phyloP scores from a whole-genome alignment of 2,329 filamentous ascomycete genomes.

The Cordyceps militaris region DNA sequence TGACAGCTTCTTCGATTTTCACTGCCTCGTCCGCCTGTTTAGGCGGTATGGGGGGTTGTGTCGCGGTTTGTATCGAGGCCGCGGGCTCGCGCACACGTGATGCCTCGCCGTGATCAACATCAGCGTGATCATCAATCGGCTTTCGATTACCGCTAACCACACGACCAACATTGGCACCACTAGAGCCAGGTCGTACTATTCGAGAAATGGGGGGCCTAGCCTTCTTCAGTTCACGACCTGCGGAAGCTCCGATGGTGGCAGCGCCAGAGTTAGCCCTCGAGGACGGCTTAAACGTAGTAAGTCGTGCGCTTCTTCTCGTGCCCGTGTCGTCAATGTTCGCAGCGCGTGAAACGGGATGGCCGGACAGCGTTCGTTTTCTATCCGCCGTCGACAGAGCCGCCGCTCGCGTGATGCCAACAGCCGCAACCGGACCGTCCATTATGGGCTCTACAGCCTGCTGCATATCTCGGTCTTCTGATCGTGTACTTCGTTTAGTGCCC shows the following conservation, averaged over 20 bases:
- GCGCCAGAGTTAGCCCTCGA: conserved; percentile 56
- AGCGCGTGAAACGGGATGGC: conserved; percentile 56
- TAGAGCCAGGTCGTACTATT: conserved; percentile 58
- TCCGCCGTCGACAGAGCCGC: conserved; percentile 44
- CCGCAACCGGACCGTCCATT: conserved; percentile 33
- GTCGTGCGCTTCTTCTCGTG: conserved; percentile 61
- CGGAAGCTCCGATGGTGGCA: conserved; percentile 49
- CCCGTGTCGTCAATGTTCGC: conserved; percentile 51
- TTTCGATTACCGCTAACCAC: conserved; percentile 90
- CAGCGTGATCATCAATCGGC: conserved; percentile 58
- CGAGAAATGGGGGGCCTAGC: conserved; percentile 65
- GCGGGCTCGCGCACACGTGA: conserved; percentile 40
- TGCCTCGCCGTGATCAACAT: conserved; percentile 60
- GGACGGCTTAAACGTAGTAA: conserved; percentile 63
- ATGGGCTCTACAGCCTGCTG: conserved; percentile 32
- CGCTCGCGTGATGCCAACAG: conserved; percentile 30
- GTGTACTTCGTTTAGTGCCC: conserved; percentile 36
- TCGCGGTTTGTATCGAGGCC: conserved; percentile 30
- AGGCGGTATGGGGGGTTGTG: conserved; percentile 23
- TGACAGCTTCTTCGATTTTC: conserved; percentile 69
- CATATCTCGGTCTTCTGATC: conserved; percentile 30
- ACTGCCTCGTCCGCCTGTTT: conserved; percentile 37
- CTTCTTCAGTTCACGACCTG: conserved; percentile 70
- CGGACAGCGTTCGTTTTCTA: conserved; percentile 88
- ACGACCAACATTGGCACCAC: conserved; percentile 67